Evolutionary conservation across 441 rosid genomes (phyloP).

Genomic region (Populus hybrid): DNA sequence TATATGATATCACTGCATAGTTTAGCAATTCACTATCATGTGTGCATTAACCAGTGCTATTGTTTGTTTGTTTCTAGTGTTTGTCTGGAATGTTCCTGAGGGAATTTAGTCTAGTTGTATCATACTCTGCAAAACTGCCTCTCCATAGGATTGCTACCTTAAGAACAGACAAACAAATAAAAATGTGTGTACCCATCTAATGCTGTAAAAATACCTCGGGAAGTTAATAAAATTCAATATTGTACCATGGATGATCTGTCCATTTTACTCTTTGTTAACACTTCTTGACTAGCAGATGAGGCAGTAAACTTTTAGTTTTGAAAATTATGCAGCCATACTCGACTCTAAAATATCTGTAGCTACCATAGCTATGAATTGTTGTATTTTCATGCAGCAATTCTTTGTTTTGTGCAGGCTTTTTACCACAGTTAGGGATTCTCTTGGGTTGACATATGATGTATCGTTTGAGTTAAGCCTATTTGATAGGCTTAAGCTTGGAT

Average conservation of each 20-base stretch:
- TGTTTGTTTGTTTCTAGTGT: too few relatives aligned
- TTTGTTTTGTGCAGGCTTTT: constrained; percentile 67
- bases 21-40: too few relatives aligned
- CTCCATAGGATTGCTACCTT: too few relatives aligned
- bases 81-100: too few relatives aligned
- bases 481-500: constrained; percentile 94
- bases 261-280: neutral
- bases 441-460: constrained; percentile 97
- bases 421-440: constrained; percentile 96
- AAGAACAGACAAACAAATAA: too few relatives aligned
- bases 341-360: neutral
- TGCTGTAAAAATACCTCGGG: neutral
- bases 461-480: constrained; percentile 96
- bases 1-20: neutral
- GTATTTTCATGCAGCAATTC: neutral
- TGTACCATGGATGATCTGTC: neutral
- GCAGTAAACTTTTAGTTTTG: too few relatives aligned
- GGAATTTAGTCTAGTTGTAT: too few relatives aligned
- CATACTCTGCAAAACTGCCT: too few relatives aligned
- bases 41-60: too few relatives aligned
- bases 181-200: too few relatives aligned
- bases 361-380: neutral
- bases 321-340: too few relatives aligned
- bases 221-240: neutral
- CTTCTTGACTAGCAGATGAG: neutral